phyloP scores from a whole-genome alignment of 345 rosid species.

The Citrus sinensis region DNA sequence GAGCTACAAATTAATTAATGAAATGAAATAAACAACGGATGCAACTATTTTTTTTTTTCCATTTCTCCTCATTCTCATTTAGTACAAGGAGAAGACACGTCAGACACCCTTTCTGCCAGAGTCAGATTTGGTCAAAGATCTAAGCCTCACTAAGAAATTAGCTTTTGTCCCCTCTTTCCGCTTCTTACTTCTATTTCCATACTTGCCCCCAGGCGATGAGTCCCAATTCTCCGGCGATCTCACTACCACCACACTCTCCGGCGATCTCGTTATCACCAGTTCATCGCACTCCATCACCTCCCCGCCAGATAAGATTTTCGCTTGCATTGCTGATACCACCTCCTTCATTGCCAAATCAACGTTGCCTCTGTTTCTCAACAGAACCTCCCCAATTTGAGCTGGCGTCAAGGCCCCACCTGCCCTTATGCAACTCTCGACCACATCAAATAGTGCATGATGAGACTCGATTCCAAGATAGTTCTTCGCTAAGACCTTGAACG shows the following conservation, averaged over 20 bases:
- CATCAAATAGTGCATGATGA: conserved; percentile 36
- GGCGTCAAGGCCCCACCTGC: conserved; percentile 44
- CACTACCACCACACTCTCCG: conserved; percentile 34
- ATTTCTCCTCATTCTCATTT: neutral
- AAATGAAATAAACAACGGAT: neutral
- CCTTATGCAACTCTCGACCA: conserved; percentile 38
- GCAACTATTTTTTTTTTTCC: too few species aligned
- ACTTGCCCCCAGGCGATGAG: conserved; percentile 24
- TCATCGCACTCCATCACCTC: conserved; percentile 29
- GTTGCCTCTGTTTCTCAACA: conserved; percentile 39
- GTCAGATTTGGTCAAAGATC: conserved; percentile 44
- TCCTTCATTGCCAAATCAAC: conserved; percentile 40
- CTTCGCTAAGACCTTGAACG: conserved; percentile 34
- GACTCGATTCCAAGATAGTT: conserved; percentile 36
- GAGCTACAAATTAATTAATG: too few species aligned
- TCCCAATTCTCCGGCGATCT: conserved; percentile 42
- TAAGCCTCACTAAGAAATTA: conserved; percentile 32
- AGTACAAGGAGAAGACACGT: neutral
- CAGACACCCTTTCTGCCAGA: conserved; percentile 30
- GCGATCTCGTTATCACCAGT: conserved; percentile 24
- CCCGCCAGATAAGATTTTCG: conserved; percentile 21
- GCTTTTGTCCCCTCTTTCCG: conserved; percentile 19
- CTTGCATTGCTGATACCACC: conserved; percentile 37
- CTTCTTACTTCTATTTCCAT: conserved; percentile 21
- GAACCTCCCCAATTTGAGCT: conserved; percentile 41